Base-by-base conservation (phyloP, 352 stramenopile genomes). In the Paralagenidium karlingii region DNA sequence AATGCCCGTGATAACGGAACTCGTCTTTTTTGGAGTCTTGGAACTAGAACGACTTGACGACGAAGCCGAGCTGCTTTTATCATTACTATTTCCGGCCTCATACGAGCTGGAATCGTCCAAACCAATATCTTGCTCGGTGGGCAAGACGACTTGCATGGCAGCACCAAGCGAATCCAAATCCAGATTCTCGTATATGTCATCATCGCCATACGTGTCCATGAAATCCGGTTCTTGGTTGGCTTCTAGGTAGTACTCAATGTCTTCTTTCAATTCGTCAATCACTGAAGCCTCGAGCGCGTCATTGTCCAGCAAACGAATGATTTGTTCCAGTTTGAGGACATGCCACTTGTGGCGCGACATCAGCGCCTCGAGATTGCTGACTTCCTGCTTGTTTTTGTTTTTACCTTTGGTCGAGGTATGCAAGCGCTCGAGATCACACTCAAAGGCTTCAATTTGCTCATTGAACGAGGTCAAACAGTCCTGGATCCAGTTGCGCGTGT, bases 221-320 rank as follows among this genome's bases (percentile, higher is more conserved):
- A 96, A 97, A 54, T 97, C 82, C 12, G 78, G 65, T 25, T 98
- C 92, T 54, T 88, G 38, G 73, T 95, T 86, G 10, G 77, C 83
- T 45, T 98, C 94, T 5, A 99, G 65, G 49, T 98, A 99, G 53
- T 98, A 99, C 13, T 98, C 94, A 10, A 99, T 64, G 58, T 98
- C 93, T 28, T 99, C 96, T 59, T 96, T 97, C 19, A 99, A 67
- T 13, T 95, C 75, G 45, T 99, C 90, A 12, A 99, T 85, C 24
- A 85, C 53, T 11, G 94, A 71, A 13, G 92, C 68, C 31, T 96
- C 75, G 9, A 99, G 63, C 12, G 80, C 68, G 50, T 97, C 88
- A 60, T 99, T 99, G 45, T 97, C 95, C 34, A 99, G 70, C 16
- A 98, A 57, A 25, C 94, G 83, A 32, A 97, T 97, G 57, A 99